These are phyloP conservation scores for Diaporthe sp. DNA, from an alignment of 2,329 filamentous ascomycete genomes.

Conservation along the genomic window DNA sequence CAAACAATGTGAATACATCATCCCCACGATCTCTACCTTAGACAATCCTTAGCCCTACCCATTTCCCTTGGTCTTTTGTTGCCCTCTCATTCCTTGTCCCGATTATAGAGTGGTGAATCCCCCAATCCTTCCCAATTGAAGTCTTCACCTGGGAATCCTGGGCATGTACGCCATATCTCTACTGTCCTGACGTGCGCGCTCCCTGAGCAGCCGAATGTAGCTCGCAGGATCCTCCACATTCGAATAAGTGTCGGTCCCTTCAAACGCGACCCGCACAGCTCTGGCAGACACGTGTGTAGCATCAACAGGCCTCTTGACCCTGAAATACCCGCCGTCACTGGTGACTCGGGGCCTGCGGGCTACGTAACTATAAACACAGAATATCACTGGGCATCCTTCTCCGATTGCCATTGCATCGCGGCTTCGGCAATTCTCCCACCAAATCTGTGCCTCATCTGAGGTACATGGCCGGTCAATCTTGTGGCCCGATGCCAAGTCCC, in stretches of 20 bases:
- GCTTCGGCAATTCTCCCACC: background rate
- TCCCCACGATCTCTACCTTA: too few relatives aligned
- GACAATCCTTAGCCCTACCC: too few relatives aligned
- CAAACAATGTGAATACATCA: too few relatives aligned
- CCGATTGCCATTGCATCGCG: background rate
- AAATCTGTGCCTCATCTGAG: background rate
- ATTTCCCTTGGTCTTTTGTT: too few relatives aligned
- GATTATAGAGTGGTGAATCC: too few relatives aligned
- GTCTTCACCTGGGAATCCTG: too few relatives aligned
- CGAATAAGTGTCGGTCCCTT: background rate
- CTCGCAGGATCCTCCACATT: background rate
- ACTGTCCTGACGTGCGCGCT: background rate
- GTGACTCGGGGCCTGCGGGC: accelerated
- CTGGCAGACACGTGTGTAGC: background rate
- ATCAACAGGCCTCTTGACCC: background rate
- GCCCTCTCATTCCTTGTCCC: too few relatives aligned
- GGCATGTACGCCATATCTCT: too few relatives aligned
- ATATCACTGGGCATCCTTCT: background rate
- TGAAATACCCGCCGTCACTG: background rate
- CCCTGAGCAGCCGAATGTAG: background rate
- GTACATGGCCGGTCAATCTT: background rate
- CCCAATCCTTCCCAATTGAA: too few relatives aligned
- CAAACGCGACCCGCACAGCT: background rate
- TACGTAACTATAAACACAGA: background rate
- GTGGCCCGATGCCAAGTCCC: background rate